phyloP scores from a whole-genome alignment of 257 asterid genomes.

The Solanum sejunctum region DNA sequence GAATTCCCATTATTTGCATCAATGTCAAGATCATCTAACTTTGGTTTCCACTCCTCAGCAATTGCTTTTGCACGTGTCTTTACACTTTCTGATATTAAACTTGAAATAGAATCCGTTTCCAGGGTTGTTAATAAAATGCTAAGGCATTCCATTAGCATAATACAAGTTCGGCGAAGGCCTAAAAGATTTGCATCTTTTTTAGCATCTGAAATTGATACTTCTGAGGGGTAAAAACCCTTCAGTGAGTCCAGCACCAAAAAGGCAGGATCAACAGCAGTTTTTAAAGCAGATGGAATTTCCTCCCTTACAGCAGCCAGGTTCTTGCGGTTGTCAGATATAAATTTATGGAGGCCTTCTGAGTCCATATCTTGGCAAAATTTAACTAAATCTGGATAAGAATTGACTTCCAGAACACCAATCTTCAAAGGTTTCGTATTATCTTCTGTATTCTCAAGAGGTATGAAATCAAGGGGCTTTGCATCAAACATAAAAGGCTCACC shows the following conservation, averaged over 20 bases:
- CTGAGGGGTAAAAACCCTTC: slow-evolving; percentile 68
- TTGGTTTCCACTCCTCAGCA: slow-evolving; percentile 96
- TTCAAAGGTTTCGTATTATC: slow-evolving; percentile 19
- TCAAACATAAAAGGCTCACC: slow-evolving; percentile 27
- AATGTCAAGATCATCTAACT: slow-evolving; percentile 69
- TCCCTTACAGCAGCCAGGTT: slow-evolving; percentile 70
- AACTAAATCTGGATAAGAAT: slow-evolving; percentile 68
- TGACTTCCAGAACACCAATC: slow-evolving; percentile 33
- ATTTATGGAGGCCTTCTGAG: slow-evolving; percentile 80
- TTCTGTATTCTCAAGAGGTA: slow-evolving; percentile 21
- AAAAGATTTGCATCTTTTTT: slow-evolving; percentile 72
- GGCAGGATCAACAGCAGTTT: slow-evolving; percentile 72
- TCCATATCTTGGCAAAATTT: slow-evolving; percentile 79
- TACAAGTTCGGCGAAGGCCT: slow-evolving; percentile 92
- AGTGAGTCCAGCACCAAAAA: slow-evolving; percentile 75
- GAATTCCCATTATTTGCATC: slow-evolving; percentile 97
- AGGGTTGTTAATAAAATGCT: slow-evolving; percentile 35
- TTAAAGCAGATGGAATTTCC: slow-evolving; percentile 77
- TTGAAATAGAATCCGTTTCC: slow-evolving; percentile 30
- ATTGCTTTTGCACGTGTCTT: slow-evolving; percentile 72
- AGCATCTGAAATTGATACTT: slow-evolving; percentile 46
- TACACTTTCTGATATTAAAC: slow-evolving; percentile 38
- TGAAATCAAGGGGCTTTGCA: slow-evolving; percentile 25
- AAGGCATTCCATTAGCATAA: slow-evolving; percentile 96
- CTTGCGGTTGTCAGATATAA: slow-evolving; percentile 91